Percentiles rank a stretch among this genome's conserved stretches.
Evolutionary conservation across 495 filamentous ascomycete genomes (phyloP).

Genomic region (Platismatia glauca): DNA sequence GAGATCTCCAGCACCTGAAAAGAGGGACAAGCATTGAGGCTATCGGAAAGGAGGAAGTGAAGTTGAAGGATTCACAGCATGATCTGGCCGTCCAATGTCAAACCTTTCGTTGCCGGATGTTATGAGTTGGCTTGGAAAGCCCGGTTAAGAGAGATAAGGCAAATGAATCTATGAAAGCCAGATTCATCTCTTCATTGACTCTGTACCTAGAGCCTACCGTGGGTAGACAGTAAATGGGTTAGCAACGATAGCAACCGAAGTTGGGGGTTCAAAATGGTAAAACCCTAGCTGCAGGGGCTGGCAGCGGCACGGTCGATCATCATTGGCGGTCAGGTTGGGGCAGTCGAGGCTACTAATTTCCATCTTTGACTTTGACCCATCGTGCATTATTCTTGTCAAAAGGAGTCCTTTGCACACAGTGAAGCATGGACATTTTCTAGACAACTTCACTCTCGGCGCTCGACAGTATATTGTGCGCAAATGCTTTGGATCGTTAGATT

Average conservation of each 20-base stretch:
- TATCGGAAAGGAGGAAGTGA: background rate
- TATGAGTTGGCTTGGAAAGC: background rate
- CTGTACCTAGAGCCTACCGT: background rate
- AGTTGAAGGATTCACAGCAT: background rate
- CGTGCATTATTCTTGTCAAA: too few species aligned
- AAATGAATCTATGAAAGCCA: background rate
- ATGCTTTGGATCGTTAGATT: constrained; percentile 8
- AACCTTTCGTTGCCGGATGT: too few species aligned
- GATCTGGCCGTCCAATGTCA: background rate
- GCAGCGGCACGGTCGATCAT: constrained; percentile 8
- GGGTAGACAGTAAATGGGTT: background rate
- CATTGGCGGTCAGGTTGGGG: constrained; percentile 6
- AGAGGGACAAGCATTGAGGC: background rate
- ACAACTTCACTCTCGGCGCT: constrained; percentile 1
- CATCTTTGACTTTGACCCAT: constrained; percentile 6
- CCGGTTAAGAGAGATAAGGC: background rate
- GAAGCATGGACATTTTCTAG: constrained; percentile 3
- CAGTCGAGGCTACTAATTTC: constrained; percentile 7
- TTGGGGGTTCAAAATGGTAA: background rate
- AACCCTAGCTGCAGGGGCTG: constrained; percentile 4
- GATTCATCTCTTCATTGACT: background rate
- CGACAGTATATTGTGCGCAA: constrained; percentile 4
- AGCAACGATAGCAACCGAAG: background rate
- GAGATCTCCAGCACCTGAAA: background rate
- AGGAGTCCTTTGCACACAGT: constrained; percentile 2